Evolutionary conservation across 805 yeast species (phyloP).

Genomic region (Lipomyces sp.): DNA sequence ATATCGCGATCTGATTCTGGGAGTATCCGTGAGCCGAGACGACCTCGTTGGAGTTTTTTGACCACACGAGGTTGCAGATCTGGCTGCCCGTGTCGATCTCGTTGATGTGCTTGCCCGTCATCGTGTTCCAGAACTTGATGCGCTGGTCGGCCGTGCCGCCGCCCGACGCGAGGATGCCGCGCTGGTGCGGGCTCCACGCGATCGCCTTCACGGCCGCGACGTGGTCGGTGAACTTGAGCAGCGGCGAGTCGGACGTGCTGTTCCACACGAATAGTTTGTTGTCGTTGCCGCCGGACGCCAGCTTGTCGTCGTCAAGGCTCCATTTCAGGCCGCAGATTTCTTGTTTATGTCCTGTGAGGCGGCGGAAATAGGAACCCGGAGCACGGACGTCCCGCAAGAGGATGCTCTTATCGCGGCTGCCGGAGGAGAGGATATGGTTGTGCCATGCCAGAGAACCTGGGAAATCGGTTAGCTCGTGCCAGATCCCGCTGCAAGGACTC

Average conservation of each 20-base stretch:
- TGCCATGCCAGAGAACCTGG: constrained; percentile 84
- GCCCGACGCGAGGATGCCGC: constrained; percentile 90
- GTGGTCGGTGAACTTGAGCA: constrained; percentile 74
- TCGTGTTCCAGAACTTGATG: constrained; percentile 88
- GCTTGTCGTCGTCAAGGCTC: constrained; percentile 85
- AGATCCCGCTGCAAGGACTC: not conserved
- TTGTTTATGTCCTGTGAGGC: constrained; percentile 74
- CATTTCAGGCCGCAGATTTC: constrained; percentile 96
- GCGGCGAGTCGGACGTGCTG: constrained; percentile 63
- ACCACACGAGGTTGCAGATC: constrained; percentile 92
- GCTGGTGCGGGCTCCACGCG: constrained; percentile 96
- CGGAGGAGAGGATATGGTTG: constrained; percentile 80
- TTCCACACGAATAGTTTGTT: constrained; percentile 86
- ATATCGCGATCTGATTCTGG: constrained; percentile 81
- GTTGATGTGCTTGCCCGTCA: constrained; percentile 66
- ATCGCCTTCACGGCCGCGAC: constrained; percentile 95
- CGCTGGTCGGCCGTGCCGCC: constrained; percentile 95
- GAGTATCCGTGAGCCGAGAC: constrained; percentile 95
- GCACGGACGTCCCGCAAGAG: constrained; percentile 88
- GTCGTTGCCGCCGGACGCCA: constrained; percentile 96
- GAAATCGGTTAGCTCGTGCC: no score
- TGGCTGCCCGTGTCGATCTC: constrained; percentile 96
- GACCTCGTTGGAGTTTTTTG: constrained; percentile 83
- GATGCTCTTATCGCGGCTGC: constrained; percentile 80
- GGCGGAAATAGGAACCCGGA: constrained; percentile 73